Percentiles rank a stretch among this genome's conserved stretches.
Conservation (phyloP, 176 grass and related monocot genomes). For the Carex myosuroides region DNA sequence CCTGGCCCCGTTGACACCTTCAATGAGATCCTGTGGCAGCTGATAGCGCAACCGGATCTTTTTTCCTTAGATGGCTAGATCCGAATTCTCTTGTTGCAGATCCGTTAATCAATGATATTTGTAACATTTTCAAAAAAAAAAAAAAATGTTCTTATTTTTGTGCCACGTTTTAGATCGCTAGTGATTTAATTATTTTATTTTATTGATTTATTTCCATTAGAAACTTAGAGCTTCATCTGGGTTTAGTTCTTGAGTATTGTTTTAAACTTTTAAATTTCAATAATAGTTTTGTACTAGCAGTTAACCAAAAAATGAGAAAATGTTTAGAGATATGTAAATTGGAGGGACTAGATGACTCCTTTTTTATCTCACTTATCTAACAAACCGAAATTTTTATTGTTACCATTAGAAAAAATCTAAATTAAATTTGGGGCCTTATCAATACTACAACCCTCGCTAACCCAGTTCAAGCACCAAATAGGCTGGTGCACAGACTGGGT, state of each 20-base stretch:
- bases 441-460: no score
- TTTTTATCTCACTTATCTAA: no score
- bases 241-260: not conserved
- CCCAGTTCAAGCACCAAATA: no score
- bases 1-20: constrained; percentile 65
- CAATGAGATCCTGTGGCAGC: constrained; percentile 58
- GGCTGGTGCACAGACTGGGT: no score
- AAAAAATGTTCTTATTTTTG: not conserved
- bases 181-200: not conserved
- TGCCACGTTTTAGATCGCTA: not conserved
- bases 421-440: no score
- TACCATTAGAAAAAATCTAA: no score
- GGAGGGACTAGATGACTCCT: no score
- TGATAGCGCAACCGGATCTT: constrained; percentile 14
- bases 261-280: not conserved
- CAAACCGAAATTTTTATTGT: no score
- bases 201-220: not conserved
- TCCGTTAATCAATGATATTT: not conserved
- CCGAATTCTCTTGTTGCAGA: not conserved
- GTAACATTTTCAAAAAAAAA: not conserved
- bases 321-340: no score
- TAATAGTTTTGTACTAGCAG: not conserved
- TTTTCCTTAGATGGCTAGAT: not conserved
- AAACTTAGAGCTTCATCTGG: not conserved
- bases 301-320: no score